Base-by-base conservation (phyloP, 257 asterid species). In the Mentha longifolia region DNA sequence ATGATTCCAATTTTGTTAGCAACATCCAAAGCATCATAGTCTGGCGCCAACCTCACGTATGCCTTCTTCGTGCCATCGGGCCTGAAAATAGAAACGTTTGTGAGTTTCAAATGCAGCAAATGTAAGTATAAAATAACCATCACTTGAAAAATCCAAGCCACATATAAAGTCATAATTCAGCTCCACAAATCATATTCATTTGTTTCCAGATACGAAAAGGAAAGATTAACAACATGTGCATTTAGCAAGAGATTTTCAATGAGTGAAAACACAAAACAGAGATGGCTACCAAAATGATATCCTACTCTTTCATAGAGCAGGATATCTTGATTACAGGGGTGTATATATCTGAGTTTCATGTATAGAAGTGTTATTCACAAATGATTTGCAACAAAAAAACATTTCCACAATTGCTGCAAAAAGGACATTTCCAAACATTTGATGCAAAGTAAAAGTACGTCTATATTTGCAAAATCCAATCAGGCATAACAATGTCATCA, bases 31-130 rank as follows among this genome's bases (percentile, higher is more conserved):
- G 90, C 88, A 80, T 83, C 90, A 49, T 73, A 79, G 74, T 81
- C 85, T 0, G 90, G 86, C 0, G 88, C 81, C 80, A 83, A 74
- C 75, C 86, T 72, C 20, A 81, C 90, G 11, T 81, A 85, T 0
- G 90, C 90, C 77, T 85, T 85, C 82, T 85, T 83, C 10, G 90
- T 83, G 47, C 88, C 90, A 62, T 83, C 84, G 0, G 90, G 88
- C 83, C 90, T 85, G 81, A 59, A 74, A 65, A 9, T 6, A 20
- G 35, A 0, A 30, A 6, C 31, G 7, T 3, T 11, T n/a, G 35
- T 15, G 14, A 65, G 61, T 22, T 41, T 8, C 47, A 11, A 8
- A 9, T 10, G 47, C 47, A 42, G 14, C 47, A 42, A 42, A 7
- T 35, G 39, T 35, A 35, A 35, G 39, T 7, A 35, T 35, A 35